Evolutionary conservation across 495 filamentous ascomycete species (phyloP).

Genomic region (Talaromyces adpressus): DNA sequence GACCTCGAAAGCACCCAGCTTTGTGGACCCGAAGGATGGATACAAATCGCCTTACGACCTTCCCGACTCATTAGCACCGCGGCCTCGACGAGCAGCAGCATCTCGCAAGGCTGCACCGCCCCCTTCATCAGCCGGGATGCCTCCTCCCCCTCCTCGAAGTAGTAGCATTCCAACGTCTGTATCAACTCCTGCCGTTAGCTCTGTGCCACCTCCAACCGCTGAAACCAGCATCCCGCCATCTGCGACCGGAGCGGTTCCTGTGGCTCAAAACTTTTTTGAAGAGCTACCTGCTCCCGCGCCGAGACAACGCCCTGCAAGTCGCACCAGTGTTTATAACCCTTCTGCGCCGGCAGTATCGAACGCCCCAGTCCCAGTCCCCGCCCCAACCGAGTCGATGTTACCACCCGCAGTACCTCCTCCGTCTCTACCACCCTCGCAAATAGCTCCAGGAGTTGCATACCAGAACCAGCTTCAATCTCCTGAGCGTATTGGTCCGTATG

Average conservation of each 20-base stretch:
- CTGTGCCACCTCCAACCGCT: constrained; percentile 13
- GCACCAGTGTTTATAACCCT: constrained; percentile 45
- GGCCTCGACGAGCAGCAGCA: constrained; percentile 51
- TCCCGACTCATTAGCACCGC: constrained; percentile 70
- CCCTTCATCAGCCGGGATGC: constrained; percentile 19
- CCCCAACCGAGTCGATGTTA: constrained; percentile 14
- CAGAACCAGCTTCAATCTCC: constrained; percentile 42
- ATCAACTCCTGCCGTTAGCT: constrained; percentile 17
- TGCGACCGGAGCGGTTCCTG: constrained; percentile 13
- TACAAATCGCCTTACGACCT: constrained; percentile 94
- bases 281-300: constrained; percentile 67
- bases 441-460: constrained; percentile 36
- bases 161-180: constrained; percentile 45
- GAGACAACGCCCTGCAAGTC: constrained; percentile 39
- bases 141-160: constrained; percentile 46
- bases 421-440: constrained; percentile 23
- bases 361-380: constrained; percentile 9
- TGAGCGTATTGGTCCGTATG: constrained; percentile 59
- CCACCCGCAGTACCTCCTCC: constrained; percentile 22
- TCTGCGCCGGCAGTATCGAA: constrained; percentile 19
- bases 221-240: background rate
- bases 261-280: constrained; percentile 68
- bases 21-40: constrained; percentile 82
- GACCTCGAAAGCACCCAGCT: constrained; percentile 57
- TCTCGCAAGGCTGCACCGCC: constrained; percentile 22